Evolutionary conservation across 1,139 yeast genomes (phyloP).

Genomic region (Kurtzmaniella quercitrusa): DNA sequence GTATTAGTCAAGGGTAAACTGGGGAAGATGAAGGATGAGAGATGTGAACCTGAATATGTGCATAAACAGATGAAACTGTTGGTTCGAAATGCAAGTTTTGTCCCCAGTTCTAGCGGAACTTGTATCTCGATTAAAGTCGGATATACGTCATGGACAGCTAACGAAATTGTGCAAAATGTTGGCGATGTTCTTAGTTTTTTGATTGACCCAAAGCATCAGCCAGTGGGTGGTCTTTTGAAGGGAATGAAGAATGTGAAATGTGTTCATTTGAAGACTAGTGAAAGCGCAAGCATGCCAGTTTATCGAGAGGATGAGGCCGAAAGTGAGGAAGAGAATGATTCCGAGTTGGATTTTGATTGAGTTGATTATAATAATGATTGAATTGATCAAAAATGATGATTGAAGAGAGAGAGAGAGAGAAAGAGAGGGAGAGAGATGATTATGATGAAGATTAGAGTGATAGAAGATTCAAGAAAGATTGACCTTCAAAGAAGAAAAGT

Average conservation of each 20-base stretch:
- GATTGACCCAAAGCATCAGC: constrained; percentile 41
- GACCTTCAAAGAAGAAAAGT: background rate
- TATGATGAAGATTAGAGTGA: no score
- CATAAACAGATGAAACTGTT: constrained; percentile 59
- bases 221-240: constrained; percentile 57
- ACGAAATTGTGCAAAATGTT: constrained; percentile 49
- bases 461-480: no score
- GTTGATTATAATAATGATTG: no score
- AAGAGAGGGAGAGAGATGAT: background rate
- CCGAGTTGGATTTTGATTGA: constrained; percentile 31
- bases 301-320: constrained; percentile 15
- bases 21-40: constrained; percentile 44
- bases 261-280: constrained; percentile 57
- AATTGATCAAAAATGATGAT: background rate
- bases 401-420: background rate
- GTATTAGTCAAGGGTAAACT: constrained; percentile 29
- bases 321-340: constrained; percentile 19
- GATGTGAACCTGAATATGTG: constrained; percentile 60
- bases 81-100: constrained; percentile 54
- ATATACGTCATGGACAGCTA: constrained; percentile 38
- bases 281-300: constrained; percentile 56
- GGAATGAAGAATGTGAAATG: constrained; percentile 42
- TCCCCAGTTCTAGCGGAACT: constrained; percentile 57
- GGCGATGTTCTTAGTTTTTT: constrained; percentile 52
- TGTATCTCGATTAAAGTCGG: constrained; percentile 54